Conservation (phyloP, 108 stramenopile genomes). For the Stephanodiscus minutulus region DNA sequence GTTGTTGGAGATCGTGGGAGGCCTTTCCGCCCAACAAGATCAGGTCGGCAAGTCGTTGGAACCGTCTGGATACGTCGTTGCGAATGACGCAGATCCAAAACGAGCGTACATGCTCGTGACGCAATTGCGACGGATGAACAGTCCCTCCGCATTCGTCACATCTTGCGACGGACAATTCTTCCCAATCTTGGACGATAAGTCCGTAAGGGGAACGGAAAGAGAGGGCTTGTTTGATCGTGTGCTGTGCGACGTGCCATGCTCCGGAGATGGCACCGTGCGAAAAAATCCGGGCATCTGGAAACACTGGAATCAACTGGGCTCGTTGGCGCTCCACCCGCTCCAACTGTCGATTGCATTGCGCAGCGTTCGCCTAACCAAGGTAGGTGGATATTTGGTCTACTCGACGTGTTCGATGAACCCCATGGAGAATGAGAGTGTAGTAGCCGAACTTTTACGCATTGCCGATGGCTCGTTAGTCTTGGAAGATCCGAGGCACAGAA, state of each 20-base stretch:
- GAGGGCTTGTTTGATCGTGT: conserved; percentile 94
- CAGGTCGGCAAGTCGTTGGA: conserved; percentile 31
- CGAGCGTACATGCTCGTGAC: conserved; percentile 97
- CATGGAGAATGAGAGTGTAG: conserved; percentile 98
- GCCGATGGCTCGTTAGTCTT: conserved; percentile 83
- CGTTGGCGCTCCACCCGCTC: conserved; percentile 77
- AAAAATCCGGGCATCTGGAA: conserved; percentile 94
- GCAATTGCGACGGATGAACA: conserved; percentile 89
- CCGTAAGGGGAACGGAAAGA: conserved; percentile 42
- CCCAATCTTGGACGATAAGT: conserved; percentile 62
- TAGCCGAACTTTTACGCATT: conserved; percentile 81
- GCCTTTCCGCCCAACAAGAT: conserved; percentile 6
- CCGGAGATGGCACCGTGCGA: conserved; percentile 97
- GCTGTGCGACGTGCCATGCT: conserved; percentile 97
- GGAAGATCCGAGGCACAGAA: conserved; percentile 69
- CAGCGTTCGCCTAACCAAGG: conserved; percentile 80
- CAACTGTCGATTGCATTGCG: conserved; percentile 86
- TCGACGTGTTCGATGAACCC: conserved; percentile 98
- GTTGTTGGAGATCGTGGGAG: conserved; percentile 86
- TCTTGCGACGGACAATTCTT: conserved; percentile 91
- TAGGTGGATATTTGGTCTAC: conserved; percentile 94
- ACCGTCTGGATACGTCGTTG: conserved; percentile 88
- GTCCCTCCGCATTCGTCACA: conserved; percentile 87
- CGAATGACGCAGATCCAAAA: conserved; percentile 94
- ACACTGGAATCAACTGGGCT: conserved; percentile 68